Evolutionary conservation across 352 stramenopile species (phyloP).

Genomic region (Pythium angustatum): DNA sequence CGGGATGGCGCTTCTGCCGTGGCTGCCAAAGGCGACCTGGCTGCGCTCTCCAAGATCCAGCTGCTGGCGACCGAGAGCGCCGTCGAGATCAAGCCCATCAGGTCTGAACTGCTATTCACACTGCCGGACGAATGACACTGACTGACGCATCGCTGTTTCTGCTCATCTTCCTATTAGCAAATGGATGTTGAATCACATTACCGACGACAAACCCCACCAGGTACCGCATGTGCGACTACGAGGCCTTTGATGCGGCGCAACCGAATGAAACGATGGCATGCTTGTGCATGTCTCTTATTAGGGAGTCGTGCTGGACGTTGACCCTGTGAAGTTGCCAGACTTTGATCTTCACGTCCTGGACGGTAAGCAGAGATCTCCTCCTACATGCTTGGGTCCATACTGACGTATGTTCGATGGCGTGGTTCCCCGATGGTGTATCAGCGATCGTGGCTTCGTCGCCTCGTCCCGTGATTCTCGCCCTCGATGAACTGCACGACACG

Average conservation of each 20-base stretch:
- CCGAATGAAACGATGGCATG: not conserved
- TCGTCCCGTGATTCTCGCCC: slow-evolving; percentile 61
- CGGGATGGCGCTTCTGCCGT: slow-evolving; percentile 23
- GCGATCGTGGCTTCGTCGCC: slow-evolving; percentile 28
- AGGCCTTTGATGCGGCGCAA: not conserved
- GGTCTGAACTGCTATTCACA: slow-evolving; percentile 1
- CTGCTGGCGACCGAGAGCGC: slow-evolving; percentile 20
- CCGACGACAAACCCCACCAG: slow-evolving; percentile 80
- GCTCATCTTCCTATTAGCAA: slow-evolving; percentile 67
- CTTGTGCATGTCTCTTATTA: not conserved
- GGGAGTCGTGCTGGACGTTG: slow-evolving; percentile 75
- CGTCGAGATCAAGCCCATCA: slow-evolving; percentile 23
- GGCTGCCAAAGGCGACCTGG: slow-evolving; percentile 14
- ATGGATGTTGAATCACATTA: slow-evolving; percentile 85
- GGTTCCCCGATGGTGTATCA: slow-evolving; percentile 14
- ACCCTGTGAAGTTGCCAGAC: slow-evolving; percentile 53
- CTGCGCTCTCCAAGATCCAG: slow-evolving; percentile 21
- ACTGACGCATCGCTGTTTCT: not conserved
- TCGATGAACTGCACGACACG: slow-evolving; percentile 82
- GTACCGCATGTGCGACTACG: slow-evolving; percentile 25
- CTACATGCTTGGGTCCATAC: not conserved
- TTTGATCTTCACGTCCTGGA: slow-evolving; percentile 35
- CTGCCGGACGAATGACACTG: not conserved
- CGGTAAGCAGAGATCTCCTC: not conserved
- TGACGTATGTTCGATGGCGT: not conserved